Conservation (phyloP, 2,329 filamentous ascomycete genomes). For the Xylaria sp. region DNA sequence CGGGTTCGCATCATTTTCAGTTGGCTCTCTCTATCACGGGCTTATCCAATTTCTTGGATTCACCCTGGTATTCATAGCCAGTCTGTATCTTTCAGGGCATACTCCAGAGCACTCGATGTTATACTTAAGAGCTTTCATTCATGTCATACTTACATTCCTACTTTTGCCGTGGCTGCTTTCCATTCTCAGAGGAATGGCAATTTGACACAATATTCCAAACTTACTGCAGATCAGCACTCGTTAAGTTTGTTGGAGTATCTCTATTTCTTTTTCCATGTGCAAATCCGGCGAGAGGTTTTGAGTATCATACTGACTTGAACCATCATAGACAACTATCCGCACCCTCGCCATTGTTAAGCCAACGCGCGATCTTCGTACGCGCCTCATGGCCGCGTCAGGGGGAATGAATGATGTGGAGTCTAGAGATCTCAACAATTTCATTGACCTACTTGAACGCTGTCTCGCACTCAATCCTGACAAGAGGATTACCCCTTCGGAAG, state of each 20-base stretch:
- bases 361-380: constrained; percentile 81
- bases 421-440: constrained; percentile 83
- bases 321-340: constrained; percentile 70
- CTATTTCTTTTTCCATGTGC: neutral
- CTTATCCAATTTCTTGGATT: neutral
- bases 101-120: neutral
- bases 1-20: neutral
- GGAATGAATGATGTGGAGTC: constrained; percentile 79
- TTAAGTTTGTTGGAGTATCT: neutral
- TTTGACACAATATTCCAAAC: neutral
- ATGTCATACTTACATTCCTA: neutral
- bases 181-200: neutral
- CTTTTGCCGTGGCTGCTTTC: neutral
- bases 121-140: neutral
- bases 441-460: constrained; percentile 89
- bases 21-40: neutral
- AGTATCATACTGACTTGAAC: constrained; percentile 25
- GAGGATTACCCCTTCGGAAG: constrained; percentile 86
- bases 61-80: neutral
- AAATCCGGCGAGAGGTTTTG: neutral
- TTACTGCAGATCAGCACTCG: neutral
- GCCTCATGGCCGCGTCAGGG: constrained; percentile 78
- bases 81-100: neutral
- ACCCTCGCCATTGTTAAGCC: constrained; percentile 78
- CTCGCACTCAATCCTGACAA: constrained; percentile 92